A percentile compares a stretch with the other conserved stretches of the same genome.
phyloP scores from a whole-genome alignment of 257 asterid genomes.

The Ligustrum vulgare region DNA sequence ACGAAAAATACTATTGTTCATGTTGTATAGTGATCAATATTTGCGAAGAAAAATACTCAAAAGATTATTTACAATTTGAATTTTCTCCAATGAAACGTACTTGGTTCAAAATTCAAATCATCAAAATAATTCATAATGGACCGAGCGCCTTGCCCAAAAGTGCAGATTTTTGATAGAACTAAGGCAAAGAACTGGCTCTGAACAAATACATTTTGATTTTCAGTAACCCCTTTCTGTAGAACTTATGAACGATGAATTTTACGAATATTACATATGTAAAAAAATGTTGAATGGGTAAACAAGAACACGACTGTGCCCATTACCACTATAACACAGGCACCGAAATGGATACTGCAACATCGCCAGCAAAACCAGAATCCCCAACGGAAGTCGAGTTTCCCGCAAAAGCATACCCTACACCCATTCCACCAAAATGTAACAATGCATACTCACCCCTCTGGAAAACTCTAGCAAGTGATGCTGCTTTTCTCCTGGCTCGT shows the following conservation, averaged over 20 bases:
- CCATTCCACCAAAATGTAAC: conserved; percentile 54
- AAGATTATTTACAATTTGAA: no score
- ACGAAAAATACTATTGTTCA: no score
- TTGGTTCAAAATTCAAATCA: no score
- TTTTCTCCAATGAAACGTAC: no score
- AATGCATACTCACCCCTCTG: conserved; percentile 69
- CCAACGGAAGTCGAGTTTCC: conserved; percentile 47
- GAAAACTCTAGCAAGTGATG: conserved; percentile 83
- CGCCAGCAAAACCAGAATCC: conserved; percentile 59
- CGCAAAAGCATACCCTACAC: conserved; percentile 56
- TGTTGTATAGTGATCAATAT: no score
- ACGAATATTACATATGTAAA: conserved; percentile 37
- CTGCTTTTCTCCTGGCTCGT: conserved; percentile 91
- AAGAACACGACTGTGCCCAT: conserved; percentile 17
- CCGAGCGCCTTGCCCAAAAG: no score
- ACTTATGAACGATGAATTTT: conserved; percentile 32
- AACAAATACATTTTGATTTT: conserved; percentile 20
- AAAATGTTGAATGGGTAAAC: conserved; percentile 31
- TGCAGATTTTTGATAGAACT: no score
- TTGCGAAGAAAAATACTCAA: no score
- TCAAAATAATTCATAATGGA: no score
- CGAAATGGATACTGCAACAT: conserved; percentile 65
- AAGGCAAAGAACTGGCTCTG: background rate
- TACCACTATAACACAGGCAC: conserved; percentile 67
- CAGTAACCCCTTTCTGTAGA: conserved; percentile 36